Conservation (phyloP, 495 filamentous ascomycete genomes). For the Xylaria longipes region DNA sequence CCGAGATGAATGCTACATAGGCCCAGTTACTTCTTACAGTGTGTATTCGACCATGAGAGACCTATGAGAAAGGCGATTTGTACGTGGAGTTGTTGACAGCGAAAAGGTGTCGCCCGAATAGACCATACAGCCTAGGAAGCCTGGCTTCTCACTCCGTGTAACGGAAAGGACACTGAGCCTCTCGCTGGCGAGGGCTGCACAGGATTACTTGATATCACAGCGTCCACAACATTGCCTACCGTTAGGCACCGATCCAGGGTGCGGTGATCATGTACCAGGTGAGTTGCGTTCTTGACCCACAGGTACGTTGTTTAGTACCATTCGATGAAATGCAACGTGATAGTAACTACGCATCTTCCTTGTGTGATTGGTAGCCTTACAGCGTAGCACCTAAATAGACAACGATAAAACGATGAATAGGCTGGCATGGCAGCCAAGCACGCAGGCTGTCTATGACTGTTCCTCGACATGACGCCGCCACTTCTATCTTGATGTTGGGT, state of each 20-base stretch:
- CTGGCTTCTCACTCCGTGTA: neutral
- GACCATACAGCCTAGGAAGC: too few species aligned
- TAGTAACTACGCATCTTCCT: neutral
- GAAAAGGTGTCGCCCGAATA: neutral
- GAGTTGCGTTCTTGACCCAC: neutral
- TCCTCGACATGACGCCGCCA: neutral
- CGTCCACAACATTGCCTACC: neutral
- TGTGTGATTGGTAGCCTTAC: slow-evolving; percentile 17
- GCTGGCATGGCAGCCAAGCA: neutral
- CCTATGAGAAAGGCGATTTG: neutral
- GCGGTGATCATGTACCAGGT: neutral
- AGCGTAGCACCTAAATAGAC: neutral
- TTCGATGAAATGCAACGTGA: neutral
- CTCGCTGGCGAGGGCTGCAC: neutral
- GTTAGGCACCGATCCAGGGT: neutral
- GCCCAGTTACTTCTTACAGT: too few species aligned
- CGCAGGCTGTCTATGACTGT: neutral
- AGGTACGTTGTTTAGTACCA: neutral
- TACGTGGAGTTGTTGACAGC: neutral
- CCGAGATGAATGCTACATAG: neutral
- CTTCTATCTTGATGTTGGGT: neutral
- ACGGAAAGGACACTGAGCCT: neutral
- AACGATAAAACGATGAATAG: neutral
- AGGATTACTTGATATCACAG: neutral
- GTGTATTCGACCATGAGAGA: neutral